Percentiles rank a stretch among this genome's conserved stretches.
Evolutionary conservation across 78 protist genomes (phyloP).

Genomic region (Pelomyxa schiedti): DNA sequence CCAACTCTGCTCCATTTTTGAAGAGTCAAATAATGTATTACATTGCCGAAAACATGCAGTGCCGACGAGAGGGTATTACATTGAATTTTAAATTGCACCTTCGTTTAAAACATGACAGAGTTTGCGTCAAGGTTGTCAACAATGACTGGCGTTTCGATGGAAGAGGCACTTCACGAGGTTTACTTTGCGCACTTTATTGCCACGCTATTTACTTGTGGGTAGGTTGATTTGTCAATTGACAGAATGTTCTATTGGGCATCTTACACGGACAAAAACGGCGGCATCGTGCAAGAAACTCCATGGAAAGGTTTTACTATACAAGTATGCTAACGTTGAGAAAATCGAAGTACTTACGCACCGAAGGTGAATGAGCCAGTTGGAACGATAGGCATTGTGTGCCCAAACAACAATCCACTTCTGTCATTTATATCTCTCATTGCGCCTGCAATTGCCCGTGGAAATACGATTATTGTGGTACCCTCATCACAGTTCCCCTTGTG

Average conservation of each 20-base stretch:
- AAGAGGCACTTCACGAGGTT: slow-evolving; percentile 7
- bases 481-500: not conserved
- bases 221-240: no score
- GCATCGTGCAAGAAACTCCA: slow-evolving; percentile 16
- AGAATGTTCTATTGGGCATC: slow-evolving; percentile 8
- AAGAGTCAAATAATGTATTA: slow-evolving; percentile 12
- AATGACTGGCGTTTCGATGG: not conserved
- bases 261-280: slow-evolving; percentile 23
- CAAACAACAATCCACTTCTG: slow-evolving; percentile 2
- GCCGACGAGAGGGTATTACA: not conserved
- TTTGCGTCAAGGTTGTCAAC: not conserved
- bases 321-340: no score
- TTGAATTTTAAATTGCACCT: no score
- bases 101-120: no score
- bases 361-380: slow-evolving; percentile 18
- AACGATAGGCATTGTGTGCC: slow-evolving; percentile 3
- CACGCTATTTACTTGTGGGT: no score
- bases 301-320: not conserved
- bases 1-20: not conserved
- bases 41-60: slow-evolving; percentile 14
- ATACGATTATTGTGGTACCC: slow-evolving; percentile 8
- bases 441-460: slow-evolving; percentile 8
- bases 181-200: no score
- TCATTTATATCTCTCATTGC: slow-evolving; percentile 5
- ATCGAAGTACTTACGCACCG: no score